Evolutionary conservation across 2,329 filamentous ascomycete species (phyloP), one percentile per base, ranked within the genome.

Genomic region (Coniochaeta ligniaria): DNA sequence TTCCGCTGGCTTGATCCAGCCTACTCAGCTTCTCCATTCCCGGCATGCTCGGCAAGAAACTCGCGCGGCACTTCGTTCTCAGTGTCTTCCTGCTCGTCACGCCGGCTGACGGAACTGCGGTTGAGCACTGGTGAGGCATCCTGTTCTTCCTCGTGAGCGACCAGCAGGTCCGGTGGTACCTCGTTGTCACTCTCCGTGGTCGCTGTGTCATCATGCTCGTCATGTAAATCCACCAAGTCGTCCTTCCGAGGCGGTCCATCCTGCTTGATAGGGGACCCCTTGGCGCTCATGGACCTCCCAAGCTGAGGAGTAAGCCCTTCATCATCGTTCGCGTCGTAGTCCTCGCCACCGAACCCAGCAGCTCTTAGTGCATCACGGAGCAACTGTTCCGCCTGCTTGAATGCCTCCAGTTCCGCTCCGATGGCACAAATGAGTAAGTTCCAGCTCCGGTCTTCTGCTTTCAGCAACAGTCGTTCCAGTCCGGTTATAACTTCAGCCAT

Each of bases 361-460:
- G 65, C 66, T 4, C 66, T 69, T 17, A 75, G 60, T 3, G 70
- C 69, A 6, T 71, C 67, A 0, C 65, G 66, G 1, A 74, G 64
- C 63, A 74, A 67, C 20, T 45, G 24, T 31, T 69, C 66, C 0
- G 72, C 74, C 43, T 74, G 71, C 17, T 62, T 66, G 24, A 75
- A 73, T 0, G 71, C 71, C 50, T 70, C 69, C 5, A 75, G 65
- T 60, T 74, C 90, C 0, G 90, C 90, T 0, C 89, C 88, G 36
- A 94, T 85, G 12, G 89, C 89, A 58, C 85, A 90, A 5, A 92
- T 86, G 20, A 94, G 77, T 17, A 93, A 74, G 60, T 88, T 92
- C 90, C 90, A 94, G 17, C 81, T 80, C 60, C 83, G 83, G 1
- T 78, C 74, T 62, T 89, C 83, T 0, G 87, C 87, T 2, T 80